Base-by-base conservation (phyloP, 306 rosid species). In the Rosa persica region DNA sequence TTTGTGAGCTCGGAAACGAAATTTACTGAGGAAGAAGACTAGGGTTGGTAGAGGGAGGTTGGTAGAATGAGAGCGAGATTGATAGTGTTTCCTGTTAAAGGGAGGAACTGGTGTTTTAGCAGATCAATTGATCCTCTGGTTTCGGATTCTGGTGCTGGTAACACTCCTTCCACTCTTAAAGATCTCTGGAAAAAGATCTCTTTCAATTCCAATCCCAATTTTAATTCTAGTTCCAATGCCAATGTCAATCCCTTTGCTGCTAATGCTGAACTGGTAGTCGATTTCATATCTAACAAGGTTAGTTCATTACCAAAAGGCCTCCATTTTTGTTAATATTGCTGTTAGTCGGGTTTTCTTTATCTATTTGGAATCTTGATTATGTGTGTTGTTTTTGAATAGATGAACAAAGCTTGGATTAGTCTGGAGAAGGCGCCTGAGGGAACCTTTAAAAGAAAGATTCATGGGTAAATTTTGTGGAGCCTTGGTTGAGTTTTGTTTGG, bases 41-140 rank as follows among this genome's bases (percentile, higher is more conserved):
- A 20, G 2, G 27, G 19, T n/a, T 25, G 58, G 20, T 20, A 57
- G 12, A 72, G n/a, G n/a, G n/a, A n/a, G 27, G 19, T n/a, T 25
- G 58, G 20, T 20, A 57, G 12, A 72, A 92, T 92, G 98, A 92
- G 84, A 89, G 97, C 98, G 43, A 94, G 88, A 86, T 83, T 94
- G 87, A 78, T 92, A 8, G 98, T 92, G 34, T 92, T 94, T 87
- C 97, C 97, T 5, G 83, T 92, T n/a, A 83, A 82, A 74, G 97
- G 97, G 22, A 88, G 88, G 73, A 92, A 88, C 61, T 94, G 98
- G 97, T 94, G 97, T 75, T 94, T 92, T 70, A 60, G 82, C 86
- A 85, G 97, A 88, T 75, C 97, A 67, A 62, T 85, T 65, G 91
- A 89, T 15, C 85, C 74, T 12, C 20, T 84, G 13, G 67, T 79